phyloP scores from a whole-genome alignment of 257 asterid species.

The Plantago ovata region DNA sequence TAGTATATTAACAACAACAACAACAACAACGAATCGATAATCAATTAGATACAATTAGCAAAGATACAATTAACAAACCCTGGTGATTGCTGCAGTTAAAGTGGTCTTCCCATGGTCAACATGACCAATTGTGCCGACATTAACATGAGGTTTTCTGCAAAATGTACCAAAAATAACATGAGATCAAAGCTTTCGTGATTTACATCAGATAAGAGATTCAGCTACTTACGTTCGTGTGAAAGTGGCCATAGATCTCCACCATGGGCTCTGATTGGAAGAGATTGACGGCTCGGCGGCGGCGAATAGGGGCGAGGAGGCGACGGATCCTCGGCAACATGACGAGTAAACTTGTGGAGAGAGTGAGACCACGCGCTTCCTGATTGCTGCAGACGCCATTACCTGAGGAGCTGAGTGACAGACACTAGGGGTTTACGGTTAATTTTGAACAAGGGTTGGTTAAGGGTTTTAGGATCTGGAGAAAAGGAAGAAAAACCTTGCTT shows the following conservation, averaged over 20 bases:
- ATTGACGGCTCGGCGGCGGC: slow-evolving; percentile 39
- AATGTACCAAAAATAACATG: neutral
- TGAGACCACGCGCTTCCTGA: slow-evolving; percentile 34
- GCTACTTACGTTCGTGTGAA: slow-evolving; percentile 73
- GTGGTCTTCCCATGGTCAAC: slow-evolving; percentile 99
- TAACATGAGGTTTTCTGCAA: slow-evolving; percentile 89
- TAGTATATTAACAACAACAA: no score
- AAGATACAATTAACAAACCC: slow-evolving; percentile 42
- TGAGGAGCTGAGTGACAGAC: neutral
- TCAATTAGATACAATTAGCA: neutral
- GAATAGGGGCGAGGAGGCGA: slow-evolving; percentile 28
- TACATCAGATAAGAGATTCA: no score
- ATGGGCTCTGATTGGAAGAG: slow-evolving; percentile 34
- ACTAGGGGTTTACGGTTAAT: slow-evolving; percentile 5
- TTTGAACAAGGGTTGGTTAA: neutral
- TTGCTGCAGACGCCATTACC: slow-evolving; percentile 41
- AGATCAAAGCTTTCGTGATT: neutral
- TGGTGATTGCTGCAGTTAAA: slow-evolving; percentile 91
- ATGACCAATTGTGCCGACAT: slow-evolving; percentile 97
- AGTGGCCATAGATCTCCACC: slow-evolving; percentile 99
- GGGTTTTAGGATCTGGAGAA: slow-evolving; percentile 1
- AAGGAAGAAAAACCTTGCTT: neutral
- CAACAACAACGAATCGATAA: neutral
- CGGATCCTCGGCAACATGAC: slow-evolving; percentile 32
- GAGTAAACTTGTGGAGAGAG: slow-evolving; percentile 39